Base-by-base conservation (phyloP, 192 early-diverging fungal species). In the Linnemannia schmuckeri region DNA sequence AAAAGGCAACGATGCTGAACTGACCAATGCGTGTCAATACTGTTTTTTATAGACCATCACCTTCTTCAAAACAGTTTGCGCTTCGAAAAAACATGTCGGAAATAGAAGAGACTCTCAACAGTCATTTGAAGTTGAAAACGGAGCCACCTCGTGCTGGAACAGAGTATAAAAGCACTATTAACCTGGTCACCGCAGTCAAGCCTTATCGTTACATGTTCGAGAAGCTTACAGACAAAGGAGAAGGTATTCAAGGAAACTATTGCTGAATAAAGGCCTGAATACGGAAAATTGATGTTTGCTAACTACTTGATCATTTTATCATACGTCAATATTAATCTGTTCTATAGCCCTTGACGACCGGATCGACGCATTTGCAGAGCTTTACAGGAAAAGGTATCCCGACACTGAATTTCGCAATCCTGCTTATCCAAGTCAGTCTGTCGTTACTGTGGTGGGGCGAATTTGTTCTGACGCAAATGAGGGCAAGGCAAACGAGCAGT, bases 131-230 rank as follows among this genome's bases (percentile, higher is more conserved):
- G 4, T 44, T 89, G 41, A 74, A 79, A 33, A 24, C 47, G n/a
- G 52, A 68, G 13, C 54, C 70, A 30, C 63, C 70, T 2, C 66
- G 27, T 35, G 61, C 41, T 6, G 78, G 20, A 44, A 57, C 57
- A 40, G 79, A 79, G 33, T 90, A 49, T 83, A 86, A 24, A 81
- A 91, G 17, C 82, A 88, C 73, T 88, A 92, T 87, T 55, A 73
- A 33, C 49, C 38, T 78, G 38, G 66, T 78, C 15, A 76, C 72
- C 6, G 42, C 42, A 42, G 91, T 93, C 27, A 78, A 88, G 41
- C 91, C 90, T 9, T 97, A 95, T 74, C 90, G 94, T 6, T 97
- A 96, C 87, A 96, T 97, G 96, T 95, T 93, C 86, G 95, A 96
- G 72, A 93, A 93, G 68, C 88, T 96, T 18, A 89, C 88, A 3